These are phyloP conservation scores for Claviceps purpurea DNA, from an alignment of 2,329 filamentous ascomycete genomes.

Conservation along the genomic window DNA sequence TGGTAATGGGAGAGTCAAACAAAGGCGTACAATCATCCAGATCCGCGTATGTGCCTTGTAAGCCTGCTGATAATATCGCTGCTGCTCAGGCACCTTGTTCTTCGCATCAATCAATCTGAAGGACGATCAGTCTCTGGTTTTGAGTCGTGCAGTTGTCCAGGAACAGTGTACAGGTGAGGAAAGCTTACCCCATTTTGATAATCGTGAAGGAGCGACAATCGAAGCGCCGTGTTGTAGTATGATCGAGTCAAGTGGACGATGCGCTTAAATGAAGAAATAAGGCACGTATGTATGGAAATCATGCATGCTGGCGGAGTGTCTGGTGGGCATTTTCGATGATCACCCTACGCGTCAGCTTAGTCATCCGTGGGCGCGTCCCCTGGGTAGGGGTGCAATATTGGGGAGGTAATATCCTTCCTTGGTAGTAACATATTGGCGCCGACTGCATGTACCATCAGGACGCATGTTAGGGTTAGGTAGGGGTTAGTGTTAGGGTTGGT, in stretches of 20 bases:
- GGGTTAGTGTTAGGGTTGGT: too few species aligned
- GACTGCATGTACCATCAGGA: too few species aligned
- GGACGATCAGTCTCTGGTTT: conserved; percentile 5
- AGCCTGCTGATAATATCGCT: conserved; percentile 62
- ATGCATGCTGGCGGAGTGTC: too few species aligned
- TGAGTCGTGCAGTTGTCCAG: not conserved
- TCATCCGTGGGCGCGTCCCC: too few species aligned
- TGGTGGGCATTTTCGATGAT: too few species aligned
- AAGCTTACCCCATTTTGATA: conserved; percentile 28
- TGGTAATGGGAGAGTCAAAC: conserved; percentile 1
- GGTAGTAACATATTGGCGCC: too few species aligned
- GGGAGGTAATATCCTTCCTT: too few species aligned
- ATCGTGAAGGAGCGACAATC: conserved; percentile 11
- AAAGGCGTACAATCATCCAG: conserved; percentile 59
- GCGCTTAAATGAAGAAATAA: conserved; percentile 20
- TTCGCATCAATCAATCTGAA: conserved; percentile 51
- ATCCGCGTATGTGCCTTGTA: conserved; percentile 55
- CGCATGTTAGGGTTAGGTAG: too few species aligned
- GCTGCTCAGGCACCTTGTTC: conserved; percentile 65
- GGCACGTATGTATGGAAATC: too few species aligned
- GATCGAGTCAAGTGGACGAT: conserved; percentile 15
- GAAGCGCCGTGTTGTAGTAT: conserved; percentile 14
- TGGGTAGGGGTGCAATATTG: too few species aligned
- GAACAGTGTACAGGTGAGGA: too few species aligned
- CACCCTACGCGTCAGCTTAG: too few species aligned